These are phyloP conservation scores for Candida tallmaniae DNA, from an alignment of 805 yeast genomes.

Conservation along the genomic window DNA sequence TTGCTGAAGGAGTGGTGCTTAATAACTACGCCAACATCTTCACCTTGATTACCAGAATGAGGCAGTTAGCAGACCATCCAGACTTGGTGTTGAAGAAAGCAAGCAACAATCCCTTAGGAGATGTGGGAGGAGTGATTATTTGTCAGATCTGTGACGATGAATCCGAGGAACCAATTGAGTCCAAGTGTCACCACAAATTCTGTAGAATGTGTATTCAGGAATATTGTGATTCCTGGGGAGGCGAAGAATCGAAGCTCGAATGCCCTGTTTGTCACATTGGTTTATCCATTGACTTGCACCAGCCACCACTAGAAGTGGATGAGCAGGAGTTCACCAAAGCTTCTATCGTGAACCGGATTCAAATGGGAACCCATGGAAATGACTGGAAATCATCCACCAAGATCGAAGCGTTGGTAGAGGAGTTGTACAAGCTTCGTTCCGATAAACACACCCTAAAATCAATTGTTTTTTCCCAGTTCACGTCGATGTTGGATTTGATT, in stretches of 20 bases:
- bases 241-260: conserved; percentile 54
- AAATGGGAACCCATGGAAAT: conserved; percentile 63
- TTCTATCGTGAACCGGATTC: conserved; percentile 80
- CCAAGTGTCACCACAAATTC: conserved; percentile 89
- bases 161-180: conserved; percentile 95
- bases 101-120: conserved; percentile 28
- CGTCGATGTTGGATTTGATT: conserved; percentile 91
- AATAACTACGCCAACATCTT: conserved; percentile 97
- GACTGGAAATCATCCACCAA: conserved; percentile 94
- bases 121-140: conserved; percentile 54
- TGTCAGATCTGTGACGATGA: conserved; percentile 96
- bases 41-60: conserved; percentile 93
- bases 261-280: conserved; percentile 98
- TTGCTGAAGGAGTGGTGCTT: conserved; percentile 92
- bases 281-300: conserved; percentile 81
- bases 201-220: conserved; percentile 91
- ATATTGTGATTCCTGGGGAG: conserved; percentile 77
- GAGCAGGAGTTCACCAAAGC: conserved; percentile 56
- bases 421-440: conserved; percentile 78
- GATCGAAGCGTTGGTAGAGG: conserved; percentile 94
- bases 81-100: conserved; percentile 82
- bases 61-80: conserved; percentile 98
- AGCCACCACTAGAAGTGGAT: conserved; percentile 76
- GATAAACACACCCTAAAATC: conserved; percentile 88
- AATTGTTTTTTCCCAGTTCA: conserved; percentile 95